Base-by-base conservation (phyloP, 108 stramenopile genomes). In the Skeletonema costatum region DNA sequence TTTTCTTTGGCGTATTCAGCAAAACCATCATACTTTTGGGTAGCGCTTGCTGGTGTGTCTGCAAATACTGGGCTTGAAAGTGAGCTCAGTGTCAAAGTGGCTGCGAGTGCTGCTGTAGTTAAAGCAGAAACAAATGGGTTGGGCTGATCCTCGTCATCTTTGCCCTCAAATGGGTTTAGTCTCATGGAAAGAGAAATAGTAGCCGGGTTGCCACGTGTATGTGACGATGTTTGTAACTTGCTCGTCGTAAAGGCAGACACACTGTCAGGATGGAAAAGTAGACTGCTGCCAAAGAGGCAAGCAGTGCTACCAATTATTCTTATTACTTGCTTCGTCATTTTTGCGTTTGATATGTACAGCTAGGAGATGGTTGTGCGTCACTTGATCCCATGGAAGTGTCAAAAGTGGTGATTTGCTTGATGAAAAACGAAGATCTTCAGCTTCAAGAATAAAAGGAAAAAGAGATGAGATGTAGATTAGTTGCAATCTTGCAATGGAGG, bases 1-100 rank as follows among this genome's bases (percentile, higher is more conserved):
- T 93, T 91, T 60, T 93, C 90, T 70, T 90, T 90, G 75, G 92
- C 92, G 73, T 93, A 93, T 19, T 88, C 86, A 58, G 92, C 92
- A 77, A 93, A 93, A 13, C 92, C 92, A 64, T 93, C 92, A 66
- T 93, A 93, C 31, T 87, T 77, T 8, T 46, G 51, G 3, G 85
- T 33, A 13, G 78, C 50, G 35, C 30, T 33, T 50, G 75, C 64
- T 31, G 78, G 32, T 2, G 77, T 60, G 51, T 79, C 82, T 32
- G 82, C 85, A 17, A 80, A 36, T 0, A 74, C 74, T 31, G 76
- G 42, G 12, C 32, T 62, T 32, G 64, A 11, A 19, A 51, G 50
- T 3, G 64, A 58, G 64, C 51, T 42, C 30, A 74, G 53, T 1
- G 51, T 41, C 31, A 74, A 25, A 41, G 48, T 66, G n/a, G 53